Conservation (phyloP, 805 yeast genomes). For the Lipomyces sp. region DNA sequence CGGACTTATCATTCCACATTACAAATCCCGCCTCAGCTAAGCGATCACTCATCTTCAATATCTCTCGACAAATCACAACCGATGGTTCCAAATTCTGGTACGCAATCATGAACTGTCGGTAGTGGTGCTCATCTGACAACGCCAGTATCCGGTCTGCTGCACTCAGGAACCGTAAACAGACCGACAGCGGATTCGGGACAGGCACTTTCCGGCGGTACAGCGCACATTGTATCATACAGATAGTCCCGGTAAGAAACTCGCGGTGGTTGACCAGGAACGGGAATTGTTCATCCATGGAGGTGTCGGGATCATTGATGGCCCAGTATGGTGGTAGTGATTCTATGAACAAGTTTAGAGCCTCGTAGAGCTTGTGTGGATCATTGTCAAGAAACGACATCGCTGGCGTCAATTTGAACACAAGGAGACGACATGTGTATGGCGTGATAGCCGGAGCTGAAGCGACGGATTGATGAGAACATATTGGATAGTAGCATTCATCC, state of each 20-base stretch:
- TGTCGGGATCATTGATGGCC: constrained; percentile 32
- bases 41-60: constrained; percentile 30
- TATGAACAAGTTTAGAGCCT: constrained; percentile 25
- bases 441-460: constrained; percentile 19
- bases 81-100: constrained; percentile 33
- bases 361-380: constrained; percentile 29
- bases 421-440: constrained; percentile 25
- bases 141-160: constrained; percentile 29
- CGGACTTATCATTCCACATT: constrained; percentile 26
- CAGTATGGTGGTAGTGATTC: constrained; percentile 34
- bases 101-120: constrained; percentile 36
- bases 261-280: constrained; percentile 31
- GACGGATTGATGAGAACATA: constrained; percentile 21
- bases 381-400: constrained; percentile 26
- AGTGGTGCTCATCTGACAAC: constrained; percentile 25
- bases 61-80: constrained; percentile 36
- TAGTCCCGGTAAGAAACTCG: constrained; percentile 30
- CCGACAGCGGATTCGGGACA: constrained; percentile 32
- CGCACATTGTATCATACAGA: constrained; percentile 35
- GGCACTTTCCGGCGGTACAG: constrained; percentile 31
- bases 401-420: constrained; percentile 22
- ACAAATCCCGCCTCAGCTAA: constrained; percentile 31
- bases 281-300: constrained; percentile 26
- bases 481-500: constrained; percentile 31
- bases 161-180: constrained; percentile 32